Conservation (phyloP, 2,329 filamentous ascomycete genomes). For the Nigrospora osmanthi region DNA sequence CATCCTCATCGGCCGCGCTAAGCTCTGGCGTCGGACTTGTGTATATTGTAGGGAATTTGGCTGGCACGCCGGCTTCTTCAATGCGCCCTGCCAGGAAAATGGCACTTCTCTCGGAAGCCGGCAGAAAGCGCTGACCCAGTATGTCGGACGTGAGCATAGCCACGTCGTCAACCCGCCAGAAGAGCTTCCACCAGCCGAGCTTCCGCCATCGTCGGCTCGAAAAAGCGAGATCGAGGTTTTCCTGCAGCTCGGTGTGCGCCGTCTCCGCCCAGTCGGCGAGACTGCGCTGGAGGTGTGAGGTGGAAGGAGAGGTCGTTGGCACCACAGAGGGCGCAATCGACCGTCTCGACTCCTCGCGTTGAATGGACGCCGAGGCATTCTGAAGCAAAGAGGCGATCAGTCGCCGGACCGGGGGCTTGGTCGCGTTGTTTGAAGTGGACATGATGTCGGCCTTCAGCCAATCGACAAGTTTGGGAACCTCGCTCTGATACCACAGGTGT, state of each 20-base stretch:
- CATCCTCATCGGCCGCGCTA: constrained; percentile 8
- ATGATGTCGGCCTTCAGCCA: constrained; percentile 54
- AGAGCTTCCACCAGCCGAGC: constrained; percentile 87
- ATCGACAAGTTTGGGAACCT: constrained; percentile 53
- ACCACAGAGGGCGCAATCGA: constrained; percentile 6
- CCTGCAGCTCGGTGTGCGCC: constrained; percentile 76
- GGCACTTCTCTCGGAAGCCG: constrained; percentile 69
- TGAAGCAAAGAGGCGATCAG: constrained; percentile 62
- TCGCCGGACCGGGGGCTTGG: constrained; percentile 58
- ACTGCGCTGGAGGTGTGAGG: constrained; percentile 45
- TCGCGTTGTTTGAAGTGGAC: constrained; percentile 23
- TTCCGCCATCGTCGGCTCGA: constrained; percentile 69
- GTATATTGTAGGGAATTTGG: constrained; percentile 3
- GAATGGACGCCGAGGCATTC: constrained; percentile 42
- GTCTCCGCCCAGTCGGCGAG: constrained; percentile 69
- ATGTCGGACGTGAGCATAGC: constrained; percentile 76
- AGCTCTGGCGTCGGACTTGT: neutral
- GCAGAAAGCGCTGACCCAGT: constrained; percentile 67
- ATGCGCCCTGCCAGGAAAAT: constrained; percentile 77
- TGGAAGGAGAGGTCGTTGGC: constrained; percentile 10
- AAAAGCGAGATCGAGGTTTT: constrained; percentile 72
- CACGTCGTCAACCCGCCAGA: constrained; percentile 92
- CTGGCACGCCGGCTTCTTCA: constrained; percentile 33
- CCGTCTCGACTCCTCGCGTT: constrained; percentile 35
- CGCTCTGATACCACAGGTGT: constrained; percentile 65